Evolutionary conservation across 306 rosid genomes (phyloP), one percentile per base, ranked within the genome.

Genomic region (Pyrus betulifolia): DNA sequence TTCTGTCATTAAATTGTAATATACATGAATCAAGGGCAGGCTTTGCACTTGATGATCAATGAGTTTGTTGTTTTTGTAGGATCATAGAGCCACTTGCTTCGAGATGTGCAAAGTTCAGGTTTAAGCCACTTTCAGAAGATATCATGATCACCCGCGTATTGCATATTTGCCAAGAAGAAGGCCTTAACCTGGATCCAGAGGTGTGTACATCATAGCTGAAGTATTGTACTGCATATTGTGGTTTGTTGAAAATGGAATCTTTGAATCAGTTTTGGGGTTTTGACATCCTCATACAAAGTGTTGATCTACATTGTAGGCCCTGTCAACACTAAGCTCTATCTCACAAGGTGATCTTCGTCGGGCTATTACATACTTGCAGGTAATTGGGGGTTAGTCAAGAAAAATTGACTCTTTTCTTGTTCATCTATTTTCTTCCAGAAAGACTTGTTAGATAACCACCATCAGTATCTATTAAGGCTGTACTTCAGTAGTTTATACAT

Each of bases 11-110:
- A 61, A 67, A 70, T 72, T 57, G 25, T 57, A 71, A 31, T 42
- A 60, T 69, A 52, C 10, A 62, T 75, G 30, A 60, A 44, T 77
- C 62, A 59, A 31, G 74, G 73, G 28, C 63, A 70, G 19, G 67
- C 62, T 44, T 25, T 75, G 65, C 60, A 45, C 67, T 76, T 78
- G 58, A 64, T 75, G 67, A 71, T 28, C 17, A 25, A 51, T 23
- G 69, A 30, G 71, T 49, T 51, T 81, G 60, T 67, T 45, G 14
- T 45, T 79, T 79, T 25, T 75, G 83, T 80, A 95, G 97, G 93
- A 95, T 95, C 81, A 92, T 92, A 71, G 99, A 96, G 79, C 97
- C 99, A 75, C 99, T 92, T 82, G 97, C 99, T 77, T 96, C 98
- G 19, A 92, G 93, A 83, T 92, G 97, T 87, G 96, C 98, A 44